Evolutionary conservation across 2,329 filamentous ascomycete species (phyloP), one percentile per base, ranked within the genome.

Genomic region (Teratosphaeria viscida): DNA sequence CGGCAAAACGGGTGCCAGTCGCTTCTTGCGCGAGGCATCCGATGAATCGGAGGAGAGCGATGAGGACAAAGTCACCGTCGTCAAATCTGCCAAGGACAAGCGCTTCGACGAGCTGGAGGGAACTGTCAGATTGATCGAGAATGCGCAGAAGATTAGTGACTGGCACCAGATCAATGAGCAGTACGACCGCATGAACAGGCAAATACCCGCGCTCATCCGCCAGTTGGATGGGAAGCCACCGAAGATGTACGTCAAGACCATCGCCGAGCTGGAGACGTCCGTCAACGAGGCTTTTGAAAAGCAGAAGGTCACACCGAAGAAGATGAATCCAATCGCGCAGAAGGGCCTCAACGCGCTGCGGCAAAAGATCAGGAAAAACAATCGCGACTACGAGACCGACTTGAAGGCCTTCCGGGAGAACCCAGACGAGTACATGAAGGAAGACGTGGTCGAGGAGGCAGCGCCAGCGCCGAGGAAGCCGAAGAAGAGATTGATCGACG

Each of bases 21-120:
- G 85, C 72, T 99, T 99, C 86, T 85, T 97, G 83, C 85, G 81
- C 71, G 84, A 86, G 68, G 67, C 61, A 14, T 69, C 67, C 14
- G 86, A 84, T 66, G 79, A 75, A 39, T 83, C 84, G 61, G 90
- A 94, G 56, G 90, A 87, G 70, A 85, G 82, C 70, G 92, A 91
- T 73, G 92, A 94, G 65, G 92, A 96, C 65, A 84, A 85, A 66
- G 85, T 87, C 65, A 90, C 87, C 70, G 85, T 94, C 69, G 89
- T 97, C 72, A 96, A 95, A 83, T 96, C 91, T 76, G 92, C 92
- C 71, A 97, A 97, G 79, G 91, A 97, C 81, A 99, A 99, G 84
- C 85, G 94, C 63, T 82, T 90, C 66, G 92, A 96, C 72, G 95
- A 97, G 77, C 82, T 99, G 62, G 92, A 99, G 75, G 83, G 85